Conservation (phyloP, 768 basidiomycete species). For the Daedaleopsis nitida region DNA sequence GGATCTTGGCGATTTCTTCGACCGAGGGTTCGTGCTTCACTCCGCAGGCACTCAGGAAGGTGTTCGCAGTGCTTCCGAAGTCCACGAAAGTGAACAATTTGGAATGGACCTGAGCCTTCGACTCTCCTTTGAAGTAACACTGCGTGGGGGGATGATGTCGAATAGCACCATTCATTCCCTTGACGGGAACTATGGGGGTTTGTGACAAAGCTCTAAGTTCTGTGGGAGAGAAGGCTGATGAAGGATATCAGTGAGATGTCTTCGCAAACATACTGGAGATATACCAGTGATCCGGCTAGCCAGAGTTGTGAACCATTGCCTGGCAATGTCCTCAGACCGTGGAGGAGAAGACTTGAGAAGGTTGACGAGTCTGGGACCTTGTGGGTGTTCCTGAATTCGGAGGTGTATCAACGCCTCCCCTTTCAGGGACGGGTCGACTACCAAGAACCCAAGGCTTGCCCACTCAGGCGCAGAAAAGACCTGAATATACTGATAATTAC, state of each 20-base stretch:
- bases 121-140: constrained; percentile 65
- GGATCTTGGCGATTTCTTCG: constrained; percentile 73
- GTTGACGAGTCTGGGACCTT: constrained; percentile 57
- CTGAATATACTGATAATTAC: background rate
- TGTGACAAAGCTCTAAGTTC: constrained; percentile 61
- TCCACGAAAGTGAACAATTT: constrained; percentile 88
- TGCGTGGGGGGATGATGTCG: constrained; percentile 59
- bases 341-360: constrained; percentile 65
- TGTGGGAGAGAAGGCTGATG: constrained; percentile 55
- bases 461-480: constrained; percentile 72
- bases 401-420: constrained; percentile 62
- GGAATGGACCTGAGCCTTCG: constrained; percentile 65
- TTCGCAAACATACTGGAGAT: constrained; percentile 20
- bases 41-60: constrained; percentile 85
- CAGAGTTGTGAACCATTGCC: constrained; percentile 67
- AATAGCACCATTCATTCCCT: constrained; percentile 28
- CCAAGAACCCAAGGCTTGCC: constrained; percentile 74
- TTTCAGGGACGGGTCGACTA: constrained; percentile 56
- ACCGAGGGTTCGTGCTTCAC: constrained; percentile 86
- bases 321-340: constrained; percentile 51
- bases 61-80: constrained; percentile 80
- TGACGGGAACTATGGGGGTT: constrained; percentile 68
- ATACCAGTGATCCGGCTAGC: constrained; percentile 62
- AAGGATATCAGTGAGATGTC: constrained; percentile 3
- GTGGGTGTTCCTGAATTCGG: constrained; percentile 69